Conservation (phyloP, 148 eudicot species). For the Talinum fruticosum region DNA sequence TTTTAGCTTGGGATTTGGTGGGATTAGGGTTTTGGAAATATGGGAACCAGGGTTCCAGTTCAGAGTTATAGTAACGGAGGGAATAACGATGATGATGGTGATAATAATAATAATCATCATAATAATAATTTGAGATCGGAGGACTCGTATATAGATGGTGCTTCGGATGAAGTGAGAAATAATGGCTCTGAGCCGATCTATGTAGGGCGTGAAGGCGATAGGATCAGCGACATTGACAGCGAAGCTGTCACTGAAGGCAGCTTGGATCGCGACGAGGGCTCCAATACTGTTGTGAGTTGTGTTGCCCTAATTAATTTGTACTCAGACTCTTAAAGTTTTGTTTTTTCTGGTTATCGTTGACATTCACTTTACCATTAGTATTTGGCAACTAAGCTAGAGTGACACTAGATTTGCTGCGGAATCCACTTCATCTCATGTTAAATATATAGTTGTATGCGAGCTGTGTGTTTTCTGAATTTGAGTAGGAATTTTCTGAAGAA, state of each 20-base stretch:
- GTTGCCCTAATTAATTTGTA: background rate
- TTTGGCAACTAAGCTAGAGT: background rate
- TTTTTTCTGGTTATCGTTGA: background rate
- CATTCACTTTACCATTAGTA: background rate
- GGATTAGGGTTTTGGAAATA: constrained; percentile 5
- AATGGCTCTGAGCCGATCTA: constrained; percentile 32
- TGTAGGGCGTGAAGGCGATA: constrained; percentile 24
- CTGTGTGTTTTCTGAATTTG: background rate
- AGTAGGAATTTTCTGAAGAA: background rate
- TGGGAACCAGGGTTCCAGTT: constrained; percentile 61
- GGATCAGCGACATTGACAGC: constrained; percentile 37
- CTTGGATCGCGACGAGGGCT: constrained; percentile 52
- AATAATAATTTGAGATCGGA: constrained; percentile 40
- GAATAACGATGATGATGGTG: background rate
- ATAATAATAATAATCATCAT: too few relatives aligned
- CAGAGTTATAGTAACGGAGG: constrained; percentile 27
- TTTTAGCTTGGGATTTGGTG: constrained; percentile 21
- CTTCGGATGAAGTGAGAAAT: constrained; percentile 37
- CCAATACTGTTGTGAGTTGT: constrained; percentile 56
- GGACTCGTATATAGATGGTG: constrained; percentile 48
- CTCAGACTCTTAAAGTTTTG: background rate
- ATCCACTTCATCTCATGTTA: background rate
- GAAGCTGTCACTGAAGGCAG: constrained; percentile 47
- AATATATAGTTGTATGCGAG: background rate
- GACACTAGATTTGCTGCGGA: background rate